Base-by-base conservation (phyloP, 2,329 filamentous ascomycete genomes). In the Lachnellula hyalina region DNA sequence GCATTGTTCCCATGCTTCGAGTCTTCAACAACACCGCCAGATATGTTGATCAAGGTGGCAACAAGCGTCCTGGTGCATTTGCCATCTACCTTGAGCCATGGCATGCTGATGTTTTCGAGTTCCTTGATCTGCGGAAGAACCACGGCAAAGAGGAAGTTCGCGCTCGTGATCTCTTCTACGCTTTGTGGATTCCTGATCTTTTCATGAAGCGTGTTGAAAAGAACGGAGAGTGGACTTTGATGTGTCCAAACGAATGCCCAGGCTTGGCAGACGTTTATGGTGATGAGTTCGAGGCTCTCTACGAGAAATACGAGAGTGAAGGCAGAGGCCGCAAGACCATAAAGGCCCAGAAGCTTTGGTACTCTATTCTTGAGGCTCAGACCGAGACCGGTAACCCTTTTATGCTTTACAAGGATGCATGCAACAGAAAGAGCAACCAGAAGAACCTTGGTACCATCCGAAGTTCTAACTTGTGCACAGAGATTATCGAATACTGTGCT, bases 131-230 rank as follows among this genome's bases (percentile, higher is more conserved):
- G 52, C 88, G 94, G 69, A 99, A 99, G 86, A 99, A 99, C 75
- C 94, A 99, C 74, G 94, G 94, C 65, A 99, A 99, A 77, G 94
- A 99, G 72, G 94, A 99, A 77, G 84, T 96, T 63, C 91, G 94
- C 68, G 94, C 94, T 61, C 92, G 94, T 70, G 94, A 99, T 73
- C 82, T 99, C 50, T 99, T 99, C 84, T 90, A 96, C 61, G 94
- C 93, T 57, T 82, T 99, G 49, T 99, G 94, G 94, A 96, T 96
- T 55, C 92, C 94, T 15, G 94, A 99, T 78, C 83, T 99, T 46
- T 99, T 99, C 84, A 99, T 99, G 94, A 96, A 96, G 82, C 91
- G 94, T 72, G 93, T 99, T 54, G 91, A 99, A 77, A 86, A 90
- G 79, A 99, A 99, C 73, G 87, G 84, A 54, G 88, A 94, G 57